A percentile compares a stretch with the other conserved stretches of the same genome.
Conservation (phyloP, 306 rosid genomes). For the Malus asiatica region DNA sequence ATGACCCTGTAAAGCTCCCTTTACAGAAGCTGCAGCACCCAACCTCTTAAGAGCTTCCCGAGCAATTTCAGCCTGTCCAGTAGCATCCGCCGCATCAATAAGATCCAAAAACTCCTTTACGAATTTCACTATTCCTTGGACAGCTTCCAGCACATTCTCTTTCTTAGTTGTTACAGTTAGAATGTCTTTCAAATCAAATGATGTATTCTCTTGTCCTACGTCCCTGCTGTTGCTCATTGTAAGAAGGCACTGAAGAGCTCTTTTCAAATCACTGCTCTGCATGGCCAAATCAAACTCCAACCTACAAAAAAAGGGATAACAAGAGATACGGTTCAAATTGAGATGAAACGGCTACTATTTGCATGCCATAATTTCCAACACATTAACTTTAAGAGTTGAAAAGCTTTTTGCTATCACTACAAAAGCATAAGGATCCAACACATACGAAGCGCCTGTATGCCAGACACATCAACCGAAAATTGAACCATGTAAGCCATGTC, state of each 20-base stretch:
- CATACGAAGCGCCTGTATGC: background rate
- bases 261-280: conserved; percentile 91
- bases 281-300: conserved; percentile 97
- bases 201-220: conserved; percentile 68
- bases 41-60: conserved; percentile 94
- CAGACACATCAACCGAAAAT: background rate
- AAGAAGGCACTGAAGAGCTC: conserved; percentile 98
- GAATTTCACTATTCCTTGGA: conserved; percentile 90
- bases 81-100: conserved; percentile 98
- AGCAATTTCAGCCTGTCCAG: conserved; percentile 95
- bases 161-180: conserved; percentile 79
- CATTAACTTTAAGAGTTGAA: background rate
- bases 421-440: background rate
- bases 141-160: conserved; percentile 70
- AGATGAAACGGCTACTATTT: background rate
- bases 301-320: conserved; percentile 31
- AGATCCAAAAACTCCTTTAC: conserved; percentile 95
- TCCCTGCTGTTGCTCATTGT: conserved; percentile 99
- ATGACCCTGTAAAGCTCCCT: conserved; percentile 92
- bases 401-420: background rate
- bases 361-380: background rate
- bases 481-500: background rate
- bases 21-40: conserved; percentile 91
- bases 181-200: conserved; percentile 89
- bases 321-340: background rate